A percentile compares a stretch with the other conserved stretches of the same genome.
phyloP scores from a whole-genome alignment of 2,329 filamentous ascomycete species.

The Pseudogymnoascus sp. region DNA sequence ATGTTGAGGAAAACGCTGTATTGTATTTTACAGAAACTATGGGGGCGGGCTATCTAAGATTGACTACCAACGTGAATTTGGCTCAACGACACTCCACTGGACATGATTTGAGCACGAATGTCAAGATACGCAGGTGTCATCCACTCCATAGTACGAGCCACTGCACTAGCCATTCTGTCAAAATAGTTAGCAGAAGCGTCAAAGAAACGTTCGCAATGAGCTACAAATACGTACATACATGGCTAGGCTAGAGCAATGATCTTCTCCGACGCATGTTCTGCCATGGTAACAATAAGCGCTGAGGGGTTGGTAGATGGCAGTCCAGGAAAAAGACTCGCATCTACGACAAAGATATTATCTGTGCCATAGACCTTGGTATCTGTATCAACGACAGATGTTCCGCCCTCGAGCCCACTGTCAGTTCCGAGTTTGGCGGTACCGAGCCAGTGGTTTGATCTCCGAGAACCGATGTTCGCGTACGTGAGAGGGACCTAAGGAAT shows the following conservation, averaged over 20 bases:
- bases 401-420: constrained; percentile 44
- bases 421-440: constrained; percentile 53
- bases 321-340: constrained; percentile 62
- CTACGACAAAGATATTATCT: constrained; percentile 60
- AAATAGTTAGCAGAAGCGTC: neutral
- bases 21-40: neutral
- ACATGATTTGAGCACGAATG: neutral
- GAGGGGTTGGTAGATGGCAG: constrained; percentile 62
- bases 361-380: constrained; percentile 59
- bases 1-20: neutral
- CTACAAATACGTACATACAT: neutral
- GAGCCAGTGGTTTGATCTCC: constrained; percentile 39
- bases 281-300: constrained; percentile 54
- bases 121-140: neutral
- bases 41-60: neutral
- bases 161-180: neutral
- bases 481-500: neutral
- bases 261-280: constrained; percentile 50
- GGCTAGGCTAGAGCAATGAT: constrained; percentile 34
- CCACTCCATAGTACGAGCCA: neutral
- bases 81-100: neutral
- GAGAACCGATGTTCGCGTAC: neutral
- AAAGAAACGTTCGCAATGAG: neutral
- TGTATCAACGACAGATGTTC: constrained; percentile 52
- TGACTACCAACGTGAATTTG: neutral